Conservation (phyloP, 2,329 filamentous ascomycete species). For the Dothistroma pini region DNA sequence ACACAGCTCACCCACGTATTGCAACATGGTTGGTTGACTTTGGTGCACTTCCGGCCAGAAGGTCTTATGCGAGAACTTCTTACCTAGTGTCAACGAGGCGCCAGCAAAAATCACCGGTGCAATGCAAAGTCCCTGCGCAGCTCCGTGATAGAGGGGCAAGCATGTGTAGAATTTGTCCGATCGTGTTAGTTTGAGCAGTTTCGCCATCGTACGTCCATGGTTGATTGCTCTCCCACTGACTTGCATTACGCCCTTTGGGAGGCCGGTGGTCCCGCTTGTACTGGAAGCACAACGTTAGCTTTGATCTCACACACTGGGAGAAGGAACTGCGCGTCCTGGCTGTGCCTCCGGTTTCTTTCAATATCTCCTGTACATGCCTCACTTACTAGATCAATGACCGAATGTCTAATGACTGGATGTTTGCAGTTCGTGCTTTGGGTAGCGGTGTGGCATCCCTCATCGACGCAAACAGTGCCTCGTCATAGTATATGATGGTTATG, state of each 20-base stretch:
- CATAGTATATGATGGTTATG: conserved; percentile 27
- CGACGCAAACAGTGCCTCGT: conserved; percentile 20
- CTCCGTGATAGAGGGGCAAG: conserved; percentile 85
- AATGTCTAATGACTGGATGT: conserved; percentile 46
- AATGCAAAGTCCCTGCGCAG: conserved; percentile 64
- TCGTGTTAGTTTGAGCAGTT: conserved; percentile 56
- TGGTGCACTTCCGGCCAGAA: conserved; percentile 74
- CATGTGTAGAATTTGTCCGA: conserved; percentile 54
- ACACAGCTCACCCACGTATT: conserved; percentile 83
- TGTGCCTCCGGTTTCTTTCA: no score
- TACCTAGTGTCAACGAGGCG: conserved; percentile 67
- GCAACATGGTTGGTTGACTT: conserved; percentile 67
- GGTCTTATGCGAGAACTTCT: conserved; percentile 69
- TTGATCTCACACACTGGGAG: conserved; percentile 58
- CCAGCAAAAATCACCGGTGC: conserved; percentile 57
- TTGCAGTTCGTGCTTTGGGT: conserved; percentile 18
- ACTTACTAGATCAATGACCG: conserved; percentile 64
- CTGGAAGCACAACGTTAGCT: conserved; percentile 52
- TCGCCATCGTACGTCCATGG: conserved; percentile 56
- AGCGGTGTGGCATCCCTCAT: conserved; percentile 24
- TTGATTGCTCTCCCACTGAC: conserved; percentile 23
- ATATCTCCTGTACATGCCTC: no score
- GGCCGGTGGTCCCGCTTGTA: conserved; percentile 70
- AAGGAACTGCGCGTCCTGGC: conserved; percentile 61
- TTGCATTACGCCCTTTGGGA: conserved; percentile 31